Conservation (phyloP, 2,329 filamentous ascomycete species). For the Phaeosphaeriaceae sp. region DNA sequence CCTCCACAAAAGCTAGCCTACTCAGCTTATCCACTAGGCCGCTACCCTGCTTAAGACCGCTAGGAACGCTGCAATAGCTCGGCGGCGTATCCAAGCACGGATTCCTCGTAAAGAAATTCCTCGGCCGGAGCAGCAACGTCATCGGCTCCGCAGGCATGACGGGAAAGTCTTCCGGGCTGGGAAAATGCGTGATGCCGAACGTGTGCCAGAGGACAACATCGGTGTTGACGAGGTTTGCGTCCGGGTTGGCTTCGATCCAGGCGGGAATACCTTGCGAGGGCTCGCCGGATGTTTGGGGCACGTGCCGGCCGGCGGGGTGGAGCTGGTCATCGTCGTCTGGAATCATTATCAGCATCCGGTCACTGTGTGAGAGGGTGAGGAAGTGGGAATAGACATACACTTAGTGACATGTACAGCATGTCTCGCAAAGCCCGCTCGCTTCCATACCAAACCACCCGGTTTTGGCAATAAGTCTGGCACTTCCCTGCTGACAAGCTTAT, state of each 20-base stretch:
- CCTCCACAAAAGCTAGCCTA: conserved; percentile 55
- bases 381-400: conserved; percentile 64
- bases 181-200: conserved; percentile 90
- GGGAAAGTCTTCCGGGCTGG: conserved; percentile 88
- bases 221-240: conserved; percentile 75
- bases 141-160: conserved; percentile 87
- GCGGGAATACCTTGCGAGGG: conserved; percentile 75
- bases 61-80: conserved; percentile 76
- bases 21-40: conserved; percentile 60
- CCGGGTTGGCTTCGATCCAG: conserved; percentile 76
- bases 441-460: conserved; percentile 83
- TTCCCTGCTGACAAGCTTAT: conserved; percentile 90
- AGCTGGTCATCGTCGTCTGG: conserved; percentile 81
- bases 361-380: neutral
- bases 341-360: conserved; percentile 15
- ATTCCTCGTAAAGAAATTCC: conserved; percentile 84
- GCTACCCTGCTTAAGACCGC: conserved; percentile 65
- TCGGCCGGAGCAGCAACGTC: conserved; percentile 77
- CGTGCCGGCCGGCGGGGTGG: conserved; percentile 85
- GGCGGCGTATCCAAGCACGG: conserved; percentile 83
- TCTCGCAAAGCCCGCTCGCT: conserved; percentile 84
- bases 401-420: conserved; percentile 90
- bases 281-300: conserved; percentile 85
- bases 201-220: conserved; percentile 95
- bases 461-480: conserved; percentile 81